Base-by-base conservation (phyloP, 2,329 filamentous ascomycete genomes). In the Aspergillus brunneoviolaceus region DNA sequence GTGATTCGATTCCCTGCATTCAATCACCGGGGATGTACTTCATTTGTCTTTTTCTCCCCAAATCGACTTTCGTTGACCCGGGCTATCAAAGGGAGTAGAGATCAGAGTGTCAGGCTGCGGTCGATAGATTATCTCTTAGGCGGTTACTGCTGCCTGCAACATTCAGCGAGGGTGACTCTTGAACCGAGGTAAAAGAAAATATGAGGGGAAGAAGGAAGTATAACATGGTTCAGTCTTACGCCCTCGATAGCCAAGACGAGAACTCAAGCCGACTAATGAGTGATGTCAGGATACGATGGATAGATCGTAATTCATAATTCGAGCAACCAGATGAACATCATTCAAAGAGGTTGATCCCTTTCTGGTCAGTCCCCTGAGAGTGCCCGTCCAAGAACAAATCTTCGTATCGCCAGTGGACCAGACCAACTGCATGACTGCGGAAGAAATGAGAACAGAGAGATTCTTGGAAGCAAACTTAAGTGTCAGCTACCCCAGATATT, bases 401-500 rank as follows among this genome's bases (percentile, higher is more conserved):
- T 19, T 45, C 39, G 39, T 45, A 45, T 45, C 6, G 39, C 39
- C 5, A 16, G 14, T 16, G 14, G 39, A 12, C 16, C 39, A 16
- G 39, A 45, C 39, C 16, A 5, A 45, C 1, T 45, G 39, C 33
- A 35, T 35, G 33, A 35, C 33, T 29, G 27, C 27, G 9, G 27
- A 9, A 29, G 27, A 16, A 35, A 11, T 35, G 33, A 35, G 10
- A 0, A 35, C 27, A 3, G 27, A 29, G 27, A 29, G 27, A 29
- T 29, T 29, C 7, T 29, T 29, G 27, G 27, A 9, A 27, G 27
- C 27, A 19, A 7, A 23, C 23, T 23, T 4, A 29, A 16, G 49
- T 12, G 49, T 25, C 23, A 50, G 49, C 39, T 60, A 63, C 57
- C 52, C 58, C 50, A 53, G 62, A 62, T 50, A 39, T 25, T 27